Base-by-base conservation (phyloP, 2,329 filamentous ascomycete genomes). In the Cercospora canescens region DNA sequence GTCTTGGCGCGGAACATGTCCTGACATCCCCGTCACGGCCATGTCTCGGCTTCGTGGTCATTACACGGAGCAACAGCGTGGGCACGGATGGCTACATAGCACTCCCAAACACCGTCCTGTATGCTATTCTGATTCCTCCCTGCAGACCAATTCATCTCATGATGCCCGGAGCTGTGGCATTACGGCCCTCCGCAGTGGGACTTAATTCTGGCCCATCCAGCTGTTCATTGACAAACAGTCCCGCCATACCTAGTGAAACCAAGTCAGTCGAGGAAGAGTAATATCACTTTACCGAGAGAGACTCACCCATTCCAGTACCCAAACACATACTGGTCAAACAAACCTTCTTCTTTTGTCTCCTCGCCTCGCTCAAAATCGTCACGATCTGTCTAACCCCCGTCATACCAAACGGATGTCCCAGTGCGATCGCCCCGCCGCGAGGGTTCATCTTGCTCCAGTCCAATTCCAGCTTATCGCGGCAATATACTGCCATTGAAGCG, bases 311-410 rank as follows among this genome's bases (percentile, higher is more conserved):
- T 1, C 73, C 73, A 3, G 81, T 83, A 1, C 81, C 81, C 69
- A 82, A 80, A 78, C 94, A 97, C 91, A 97, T 96, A 74, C 90
- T 94, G 62, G 96, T 87, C 56, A 97, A 91, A 72, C 93, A 92
- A 39, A 96, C 82, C 78, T 94, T 85, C 66, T 91, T 85, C 1
- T 88, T 85, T 60, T 83, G 84, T 71, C 91, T 79, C 79, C 87
- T 80, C 86, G 91, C 76, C 81, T 90, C 84, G 79, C 86, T 76
- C 81, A 96, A 77, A 82, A 94, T 78, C 59, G 91, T 94, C 58
- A 88, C 88, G 72, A 93, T 81, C 86, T 96, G 90, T 71, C 94
- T 84, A 30, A 91, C 91, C 41, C 92, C 92, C 5, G 93, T 97
- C 41, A 93, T 93, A 52, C 94, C 93, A 1, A 97, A 85, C 4